phyloP scores from a whole-genome alignment of 2,329 filamentous ascomycete species.

The Diaporthe eres region DNA sequence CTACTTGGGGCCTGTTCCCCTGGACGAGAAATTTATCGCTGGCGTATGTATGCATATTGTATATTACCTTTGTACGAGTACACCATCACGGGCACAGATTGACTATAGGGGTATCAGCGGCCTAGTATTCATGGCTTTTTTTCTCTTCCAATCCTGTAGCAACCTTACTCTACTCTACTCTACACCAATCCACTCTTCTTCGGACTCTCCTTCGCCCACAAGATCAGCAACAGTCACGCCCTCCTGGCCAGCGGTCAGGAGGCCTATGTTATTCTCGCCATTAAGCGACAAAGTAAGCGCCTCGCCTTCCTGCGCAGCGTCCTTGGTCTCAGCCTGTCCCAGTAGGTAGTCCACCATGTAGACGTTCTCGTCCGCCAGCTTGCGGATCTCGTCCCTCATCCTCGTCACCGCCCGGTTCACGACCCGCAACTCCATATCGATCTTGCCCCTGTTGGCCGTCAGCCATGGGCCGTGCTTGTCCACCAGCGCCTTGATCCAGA shows the following conservation, averaged over 20 bases:
- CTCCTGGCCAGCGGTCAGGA: constrained; percentile 47
- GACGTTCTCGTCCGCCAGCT: constrained; percentile 87
- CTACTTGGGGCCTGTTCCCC: not conserved
- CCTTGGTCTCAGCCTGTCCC: constrained; percentile 59
- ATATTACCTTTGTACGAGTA: not conserved
- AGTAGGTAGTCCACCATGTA: constrained; percentile 90
- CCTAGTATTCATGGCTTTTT: constrained; percentile 19
- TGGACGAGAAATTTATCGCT: not conserved
- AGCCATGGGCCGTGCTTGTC: constrained; percentile 89
- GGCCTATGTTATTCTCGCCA: constrained; percentile 48
- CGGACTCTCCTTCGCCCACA: constrained; percentile 52
- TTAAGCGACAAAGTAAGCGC: constrained; percentile 37
- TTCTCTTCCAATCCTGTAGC: constrained; percentile 24
- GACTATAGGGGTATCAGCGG: constrained; percentile 34
- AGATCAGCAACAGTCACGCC: constrained; percentile 46
- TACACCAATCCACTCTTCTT: constrained; percentile 64
- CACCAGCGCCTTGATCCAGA: constrained; percentile 90
- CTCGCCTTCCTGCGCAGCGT: constrained; percentile 46
- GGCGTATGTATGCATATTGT: not conserved
- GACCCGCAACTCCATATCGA: constrained; percentile 87
- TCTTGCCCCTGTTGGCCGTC: constrained; percentile 82
- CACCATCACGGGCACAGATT: not conserved
- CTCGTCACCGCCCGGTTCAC: constrained; percentile 84
- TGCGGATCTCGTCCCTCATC: constrained; percentile 86
- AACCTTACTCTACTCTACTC: constrained; percentile 56